Conservation (phyloP, 75 land plant species). For the Cupressus sempervirens region DNA sequence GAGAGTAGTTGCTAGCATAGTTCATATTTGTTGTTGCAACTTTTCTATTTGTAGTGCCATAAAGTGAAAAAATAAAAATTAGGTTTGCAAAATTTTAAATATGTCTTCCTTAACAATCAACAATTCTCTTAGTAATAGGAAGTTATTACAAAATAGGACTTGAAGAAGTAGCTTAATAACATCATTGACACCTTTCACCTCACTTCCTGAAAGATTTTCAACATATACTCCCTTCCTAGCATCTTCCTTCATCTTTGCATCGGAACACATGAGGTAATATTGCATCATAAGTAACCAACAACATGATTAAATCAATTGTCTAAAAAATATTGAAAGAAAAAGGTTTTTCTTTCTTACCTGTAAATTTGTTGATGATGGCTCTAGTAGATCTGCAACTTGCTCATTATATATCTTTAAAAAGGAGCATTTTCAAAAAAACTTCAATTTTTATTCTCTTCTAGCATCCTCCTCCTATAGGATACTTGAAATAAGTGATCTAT, state of each 20-base stretch:
- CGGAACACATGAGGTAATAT: neutral
- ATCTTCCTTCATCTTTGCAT: slow-evolving; percentile 83
- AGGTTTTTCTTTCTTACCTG: slow-evolving; percentile 43
- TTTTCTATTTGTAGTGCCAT: slow-evolving; percentile 94
- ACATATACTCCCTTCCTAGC: slow-evolving; percentile 89
- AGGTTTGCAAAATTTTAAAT: neutral
- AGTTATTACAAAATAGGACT: slow-evolving; percentile 25
- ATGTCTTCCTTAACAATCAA: neutral
- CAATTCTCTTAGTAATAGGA: neutral
- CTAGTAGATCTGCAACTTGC: slow-evolving; percentile 90
- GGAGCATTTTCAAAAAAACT: slow-evolving; percentile 78
- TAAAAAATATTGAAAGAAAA: neutral
- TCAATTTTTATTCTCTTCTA: slow-evolving; percentile 67
- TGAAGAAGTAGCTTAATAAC: slow-evolving; percentile 79
- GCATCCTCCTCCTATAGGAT: slow-evolving; percentile 65
- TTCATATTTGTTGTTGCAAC: slow-evolving; percentile 98
- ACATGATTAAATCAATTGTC: neutral
- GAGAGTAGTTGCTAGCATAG: slow-evolving; percentile 92
- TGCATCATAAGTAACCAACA: neutral
- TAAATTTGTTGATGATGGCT: slow-evolving; percentile 78
- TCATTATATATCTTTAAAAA: slow-evolving; percentile 97
- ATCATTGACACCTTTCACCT: slow-evolving; percentile 84
- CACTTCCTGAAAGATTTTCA: slow-evolving; percentile 77
- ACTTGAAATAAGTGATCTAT: slow-evolving; percentile 5
- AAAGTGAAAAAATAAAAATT: slow-evolving; percentile 1